phyloP scores from a whole-genome alignment of 192 early-diverging fungal genomes.

The Phlyctochytrium planicorne region DNA sequence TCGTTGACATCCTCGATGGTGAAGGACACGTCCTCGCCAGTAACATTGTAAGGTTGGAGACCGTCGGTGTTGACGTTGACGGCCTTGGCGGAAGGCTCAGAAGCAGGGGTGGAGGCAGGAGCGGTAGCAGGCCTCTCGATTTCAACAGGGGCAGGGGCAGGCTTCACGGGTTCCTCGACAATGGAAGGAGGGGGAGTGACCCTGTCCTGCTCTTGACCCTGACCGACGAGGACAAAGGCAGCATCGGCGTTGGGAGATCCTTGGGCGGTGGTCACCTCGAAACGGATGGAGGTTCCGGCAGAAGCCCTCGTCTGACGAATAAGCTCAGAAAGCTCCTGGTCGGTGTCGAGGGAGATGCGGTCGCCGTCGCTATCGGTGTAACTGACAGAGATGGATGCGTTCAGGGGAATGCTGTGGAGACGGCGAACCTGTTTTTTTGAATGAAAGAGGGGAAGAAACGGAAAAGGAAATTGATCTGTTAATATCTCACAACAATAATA shows the following conservation, averaged over 20 bases:
- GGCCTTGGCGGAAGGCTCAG: neutral
- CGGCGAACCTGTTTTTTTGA: constrained; percentile 20
- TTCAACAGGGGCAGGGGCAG: neutral
- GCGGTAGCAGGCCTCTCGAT: neutral
- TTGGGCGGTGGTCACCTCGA: neutral
- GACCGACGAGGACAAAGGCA: neutral
- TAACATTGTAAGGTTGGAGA: neutral
- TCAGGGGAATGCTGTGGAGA: constrained; percentile 16
- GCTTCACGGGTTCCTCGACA: neutral
- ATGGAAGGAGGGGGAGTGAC: neutral
- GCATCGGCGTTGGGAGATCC: neutral
- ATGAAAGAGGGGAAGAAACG: neutral
- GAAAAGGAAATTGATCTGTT: no score
- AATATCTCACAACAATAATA: no score
- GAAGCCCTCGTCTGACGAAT: neutral
- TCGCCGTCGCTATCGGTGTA: constrained; percentile 31
- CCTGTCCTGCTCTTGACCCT: neutral
- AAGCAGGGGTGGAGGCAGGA: neutral
- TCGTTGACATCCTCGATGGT: no score
- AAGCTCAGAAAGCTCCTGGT: constrained; percentile 26
- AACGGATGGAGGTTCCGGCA: neutral
- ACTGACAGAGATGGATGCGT: constrained; percentile 17
- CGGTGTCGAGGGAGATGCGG: constrained; percentile 31
- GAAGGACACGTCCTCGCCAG: neutral
- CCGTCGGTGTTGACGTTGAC: neutral